phyloP scores from a whole-genome alignment of 768 basidiomycete genomes.

The Suillus alpinus region DNA sequence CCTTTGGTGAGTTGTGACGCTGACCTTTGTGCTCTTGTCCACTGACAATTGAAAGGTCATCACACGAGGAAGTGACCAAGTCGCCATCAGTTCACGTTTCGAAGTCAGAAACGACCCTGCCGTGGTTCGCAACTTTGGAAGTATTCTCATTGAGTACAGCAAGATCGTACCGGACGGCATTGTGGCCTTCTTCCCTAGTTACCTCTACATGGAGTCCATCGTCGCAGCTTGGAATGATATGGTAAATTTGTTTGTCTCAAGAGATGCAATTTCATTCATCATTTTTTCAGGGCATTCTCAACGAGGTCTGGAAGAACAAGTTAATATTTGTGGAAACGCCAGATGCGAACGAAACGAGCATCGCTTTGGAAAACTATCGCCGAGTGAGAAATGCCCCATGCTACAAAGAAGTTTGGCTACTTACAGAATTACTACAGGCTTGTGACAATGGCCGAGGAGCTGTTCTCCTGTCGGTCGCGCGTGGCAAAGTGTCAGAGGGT shows the following conservation, averaged over 20 bases:
- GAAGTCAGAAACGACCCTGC: conserved; percentile 99
- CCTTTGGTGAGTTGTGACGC: conserved; percentile 65
- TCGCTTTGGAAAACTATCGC: conserved; percentile 95
- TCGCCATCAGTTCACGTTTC: conserved; percentile 96
- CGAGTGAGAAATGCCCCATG: conserved; percentile 49
- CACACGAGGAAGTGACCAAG: conserved; percentile 96
- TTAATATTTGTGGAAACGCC: conserved; percentile 99
- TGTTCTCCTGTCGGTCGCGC: conserved; percentile 92
- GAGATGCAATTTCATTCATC: not conserved
- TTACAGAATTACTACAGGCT: conserved; percentile 49
- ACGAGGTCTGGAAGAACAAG: conserved; percentile 99
- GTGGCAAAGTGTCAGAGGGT: conserved; percentile 99
- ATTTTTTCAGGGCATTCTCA: conserved; percentile 80
- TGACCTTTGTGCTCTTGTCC: not conserved
- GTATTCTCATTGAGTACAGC: conserved; percentile 96
- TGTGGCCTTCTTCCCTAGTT: conserved; percentile 98
- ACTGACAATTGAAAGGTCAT: conserved; percentile 63
- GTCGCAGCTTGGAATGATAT: conserved; percentile 99
- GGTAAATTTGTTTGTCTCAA: conserved; percentile 49
- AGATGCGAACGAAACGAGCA: conserved; percentile 97
- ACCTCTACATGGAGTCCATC: conserved; percentile 99
- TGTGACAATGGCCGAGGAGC: conserved; percentile 99
- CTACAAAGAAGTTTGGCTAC: too few species aligned
- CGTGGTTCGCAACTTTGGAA: conserved; percentile 98
- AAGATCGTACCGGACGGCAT: conserved; percentile 98